These are phyloP conservation scores for Alloteropsis semialata DNA, from an alignment of 176 grass and related monocot genomes.

Conservation along the genomic window DNA sequence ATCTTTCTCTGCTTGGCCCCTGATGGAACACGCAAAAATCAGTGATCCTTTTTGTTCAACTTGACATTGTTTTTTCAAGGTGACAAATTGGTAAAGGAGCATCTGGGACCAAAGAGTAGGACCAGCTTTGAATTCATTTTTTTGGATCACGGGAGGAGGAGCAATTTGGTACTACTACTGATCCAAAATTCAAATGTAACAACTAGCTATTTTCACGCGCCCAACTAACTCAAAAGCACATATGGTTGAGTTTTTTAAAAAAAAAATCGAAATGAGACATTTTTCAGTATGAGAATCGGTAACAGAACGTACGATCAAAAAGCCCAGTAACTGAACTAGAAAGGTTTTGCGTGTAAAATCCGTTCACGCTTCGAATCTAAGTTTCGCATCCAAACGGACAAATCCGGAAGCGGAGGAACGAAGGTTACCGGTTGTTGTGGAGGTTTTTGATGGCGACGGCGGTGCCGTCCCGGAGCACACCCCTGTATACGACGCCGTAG, in stretches of 20 bases:
- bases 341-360: neutral
- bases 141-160: too few species aligned
- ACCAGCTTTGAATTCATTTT: too few species aligned
- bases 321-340: neutral
- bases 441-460: constrained; percentile 87
- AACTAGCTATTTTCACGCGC: neutral
- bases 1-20: constrained; percentile 93
- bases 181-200: constrained; percentile 21
- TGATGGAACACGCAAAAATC: constrained; percentile 28
- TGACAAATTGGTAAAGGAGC: neutral
- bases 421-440: constrained; percentile 76
- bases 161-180: constrained; percentile 30
- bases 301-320: neutral
- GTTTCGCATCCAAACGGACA: neutral
- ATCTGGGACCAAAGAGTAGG: neutral
- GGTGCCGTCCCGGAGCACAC: constrained; percentile 59
- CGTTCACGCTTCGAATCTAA: neutral
- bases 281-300: neutral
- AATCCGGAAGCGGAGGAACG: neutral
- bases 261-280: neutral
- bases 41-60: neutral
- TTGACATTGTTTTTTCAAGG: too few species aligned
- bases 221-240: neutral
- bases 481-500: constrained; percentile 83
- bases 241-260: neutral